A percentile compares a stretch with the other conserved stretches of the same genome.
phyloP scores from a whole-genome alignment of 2,329 filamentous ascomycete species.

The Aspergillus sp. region DNA sequence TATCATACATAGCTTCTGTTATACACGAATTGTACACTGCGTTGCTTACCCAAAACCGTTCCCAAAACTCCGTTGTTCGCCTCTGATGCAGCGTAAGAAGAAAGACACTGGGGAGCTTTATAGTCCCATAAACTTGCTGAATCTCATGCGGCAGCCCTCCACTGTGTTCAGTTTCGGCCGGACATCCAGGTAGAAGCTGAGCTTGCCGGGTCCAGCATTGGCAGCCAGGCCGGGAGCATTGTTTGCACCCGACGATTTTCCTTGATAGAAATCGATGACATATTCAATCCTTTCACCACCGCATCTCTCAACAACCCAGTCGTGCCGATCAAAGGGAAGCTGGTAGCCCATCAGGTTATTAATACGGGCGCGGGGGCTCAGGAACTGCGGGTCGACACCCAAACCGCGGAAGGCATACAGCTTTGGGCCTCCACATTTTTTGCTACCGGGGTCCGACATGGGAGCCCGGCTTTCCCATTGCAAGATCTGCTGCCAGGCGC shows the following conservation, averaged over 20 bases:
- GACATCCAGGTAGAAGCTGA: conserved; percentile 68
- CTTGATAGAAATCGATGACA: conserved; percentile 96
- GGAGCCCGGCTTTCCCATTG: conserved; percentile 77
- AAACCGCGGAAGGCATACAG: conserved; percentile 79
- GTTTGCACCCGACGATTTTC: conserved; percentile 51
- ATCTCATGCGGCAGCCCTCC: conserved; percentile 63
- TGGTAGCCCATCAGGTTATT: conserved; percentile 87
- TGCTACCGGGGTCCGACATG: conserved; percentile 58
- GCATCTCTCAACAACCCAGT: conserved; percentile 95
- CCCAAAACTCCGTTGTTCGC: conserved; percentile 31
- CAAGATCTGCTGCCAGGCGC: conserved; percentile 90
- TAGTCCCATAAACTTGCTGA: conserved; percentile 50
- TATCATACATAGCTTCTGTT: conserved; percentile 40
- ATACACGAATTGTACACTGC: conserved; percentile 39
- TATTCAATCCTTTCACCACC: conserved; percentile 77
- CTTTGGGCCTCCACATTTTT: conserved; percentile 73
- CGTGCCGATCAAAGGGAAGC: conserved; percentile 90
- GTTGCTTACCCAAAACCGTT: conserved; percentile 22
- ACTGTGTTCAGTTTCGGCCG: conserved; percentile 65
- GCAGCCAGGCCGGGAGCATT: conserved; percentile 31
- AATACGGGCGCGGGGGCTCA: conserved; percentile 81
- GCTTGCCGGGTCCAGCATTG: conserved; percentile 41
- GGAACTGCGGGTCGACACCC: conserved; percentile 50
- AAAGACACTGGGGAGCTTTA: conserved; percentile 25
- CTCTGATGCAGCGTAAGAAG: conserved; percentile 20